These are phyloP conservation scores for Ramaria sp. DNA, from an alignment of 768 basidiomycete genomes.

Conservation along the genomic window DNA sequence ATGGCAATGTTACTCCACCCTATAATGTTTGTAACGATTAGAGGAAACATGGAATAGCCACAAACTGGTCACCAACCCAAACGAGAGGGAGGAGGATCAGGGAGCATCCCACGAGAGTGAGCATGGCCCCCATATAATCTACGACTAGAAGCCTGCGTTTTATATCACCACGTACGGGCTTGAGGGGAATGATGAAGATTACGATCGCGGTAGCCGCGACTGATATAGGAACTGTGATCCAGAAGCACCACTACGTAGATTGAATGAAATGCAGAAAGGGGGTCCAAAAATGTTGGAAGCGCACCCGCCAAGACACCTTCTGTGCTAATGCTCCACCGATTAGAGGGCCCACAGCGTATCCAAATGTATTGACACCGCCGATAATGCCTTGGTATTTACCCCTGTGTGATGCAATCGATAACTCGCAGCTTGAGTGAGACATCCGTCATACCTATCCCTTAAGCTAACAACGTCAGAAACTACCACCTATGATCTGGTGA, in stretches of 20 bases:
- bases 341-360: constrained; percentile 57
- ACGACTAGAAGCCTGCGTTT: constrained; percentile 51
- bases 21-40: constrained; percentile 16
- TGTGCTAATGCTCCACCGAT: constrained; percentile 57
- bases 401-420: constrained; percentile 20
- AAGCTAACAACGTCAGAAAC: constrained; percentile 64
- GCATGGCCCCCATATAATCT: constrained; percentile 48
- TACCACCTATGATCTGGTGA: constrained; percentile 35
- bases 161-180: constrained; percentile 51
- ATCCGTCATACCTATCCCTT: constrained; percentile 41
- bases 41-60: neutral
- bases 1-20: constrained; percentile 66
- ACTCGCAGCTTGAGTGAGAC: neutral
- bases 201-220: constrained; percentile 43
- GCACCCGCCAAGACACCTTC: constrained; percentile 50
- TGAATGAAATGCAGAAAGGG: neutral
- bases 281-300: neutral
- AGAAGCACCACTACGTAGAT: constrained; percentile 56
- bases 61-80: constrained; percentile 35
- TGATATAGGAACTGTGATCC: constrained; percentile 57
- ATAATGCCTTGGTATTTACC: constrained; percentile 76
- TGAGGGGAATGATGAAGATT: constrained; percentile 54
- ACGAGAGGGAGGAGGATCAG: constrained; percentile 61
- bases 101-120: constrained; percentile 51
- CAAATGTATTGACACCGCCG: constrained; percentile 45